These are phyloP conservation scores for Penicillium malachiteum DNA, from an alignment of 495 filamentous ascomycete species.

Conservation along the genomic window DNA sequence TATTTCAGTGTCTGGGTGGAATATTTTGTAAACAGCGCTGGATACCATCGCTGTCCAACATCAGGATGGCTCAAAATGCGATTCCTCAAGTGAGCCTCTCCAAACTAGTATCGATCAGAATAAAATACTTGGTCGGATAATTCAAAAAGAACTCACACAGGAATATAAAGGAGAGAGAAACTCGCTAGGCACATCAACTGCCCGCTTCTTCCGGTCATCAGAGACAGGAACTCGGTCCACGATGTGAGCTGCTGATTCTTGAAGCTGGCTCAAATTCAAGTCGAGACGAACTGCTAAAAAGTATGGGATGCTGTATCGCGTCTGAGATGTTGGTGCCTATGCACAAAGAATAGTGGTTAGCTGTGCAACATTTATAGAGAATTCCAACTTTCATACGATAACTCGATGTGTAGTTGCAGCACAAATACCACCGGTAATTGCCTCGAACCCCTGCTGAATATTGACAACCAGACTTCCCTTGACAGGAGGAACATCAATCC, in stretches of 20 bases:
- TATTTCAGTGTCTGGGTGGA: slow-evolving; percentile 28
- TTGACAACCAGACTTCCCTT: slow-evolving; percentile 54
- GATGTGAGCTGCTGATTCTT: slow-evolving; percentile 39
- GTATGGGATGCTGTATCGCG: slow-evolving; percentile 82
- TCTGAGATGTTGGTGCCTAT: slow-evolving; percentile 39
- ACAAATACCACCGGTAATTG: slow-evolving; percentile 84
- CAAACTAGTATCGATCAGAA: slow-evolving; percentile 29
- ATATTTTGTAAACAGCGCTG: slow-evolving; percentile 59
- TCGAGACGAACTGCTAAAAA: slow-evolving; percentile 87
- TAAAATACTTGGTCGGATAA: background rate
- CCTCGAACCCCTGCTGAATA: slow-evolving; percentile 84
- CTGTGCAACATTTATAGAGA: background rate
- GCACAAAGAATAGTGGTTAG: background rate
- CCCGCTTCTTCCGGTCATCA: slow-evolving; percentile 36
- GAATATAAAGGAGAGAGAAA: slow-evolving; percentile 42
- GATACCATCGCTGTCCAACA: slow-evolving; percentile 85
- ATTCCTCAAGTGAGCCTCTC: slow-evolving; percentile 62
- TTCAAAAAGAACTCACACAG: slow-evolving; percentile 29
- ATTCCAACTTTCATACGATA: slow-evolving; percentile 22
- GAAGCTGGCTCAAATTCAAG: slow-evolving; percentile 61
- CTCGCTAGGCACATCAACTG: slow-evolving; percentile 44
- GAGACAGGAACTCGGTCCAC: slow-evolving; percentile 34
- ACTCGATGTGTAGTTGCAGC: slow-evolving; percentile 85
- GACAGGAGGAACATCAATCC: slow-evolving; percentile 50
- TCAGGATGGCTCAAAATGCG: slow-evolving; percentile 88